phyloP scores from a whole-genome alignment of 129 eudicot species.

The Flaveria sonorensis region DNA sequence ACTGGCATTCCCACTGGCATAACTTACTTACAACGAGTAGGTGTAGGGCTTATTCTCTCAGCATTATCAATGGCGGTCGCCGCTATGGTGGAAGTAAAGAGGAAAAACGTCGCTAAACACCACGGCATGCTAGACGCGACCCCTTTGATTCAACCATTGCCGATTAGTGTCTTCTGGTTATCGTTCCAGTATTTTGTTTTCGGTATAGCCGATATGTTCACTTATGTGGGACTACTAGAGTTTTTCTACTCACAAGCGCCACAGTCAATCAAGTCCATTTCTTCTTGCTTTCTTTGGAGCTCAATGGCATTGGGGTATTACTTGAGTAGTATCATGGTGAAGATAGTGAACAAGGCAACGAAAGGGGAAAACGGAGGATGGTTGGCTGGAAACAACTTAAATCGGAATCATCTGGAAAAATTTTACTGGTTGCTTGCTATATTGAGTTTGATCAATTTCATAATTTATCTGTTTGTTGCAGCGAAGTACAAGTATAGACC shows the following conservation, averaged over 20 bases:
- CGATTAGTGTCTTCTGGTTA: conserved; percentile 74
- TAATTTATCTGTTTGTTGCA: conserved; percentile 53
- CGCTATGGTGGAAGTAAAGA: conserved; percentile 61
- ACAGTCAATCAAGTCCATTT: conserved; percentile 59
- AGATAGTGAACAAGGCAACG: conserved; percentile 52
- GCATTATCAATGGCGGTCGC: conserved; percentile 66
- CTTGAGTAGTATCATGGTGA: conserved; percentile 55
- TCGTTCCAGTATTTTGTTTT: conserved; percentile 61
- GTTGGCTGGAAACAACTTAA: conserved; percentile 73
- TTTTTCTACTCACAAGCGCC: conserved; percentile 81
- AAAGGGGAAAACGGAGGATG: conserved; percentile 61
- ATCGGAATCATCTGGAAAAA: conserved; percentile 60
- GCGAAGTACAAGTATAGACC: conserved; percentile 69
- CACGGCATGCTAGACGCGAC: conserved; percentile 64
- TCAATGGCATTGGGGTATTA: conserved; percentile 78
- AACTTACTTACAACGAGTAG: conserved; percentile 71
- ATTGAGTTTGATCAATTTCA: conserved; percentile 61
- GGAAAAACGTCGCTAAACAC: conserved; percentile 54
- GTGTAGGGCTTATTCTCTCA: conserved; percentile 68
- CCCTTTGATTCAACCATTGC: conserved; percentile 55
- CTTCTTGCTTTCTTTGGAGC: conserved; percentile 74
- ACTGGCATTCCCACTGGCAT: conserved; percentile 73
- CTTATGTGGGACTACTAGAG: conserved; percentile 72
- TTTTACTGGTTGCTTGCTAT: conserved; percentile 68
- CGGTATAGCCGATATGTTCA: conserved; percentile 76